phyloP scores from a whole-genome alignment of 2,329 filamentous ascomycete genomes.

The Hansfordia pulvinata region DNA sequence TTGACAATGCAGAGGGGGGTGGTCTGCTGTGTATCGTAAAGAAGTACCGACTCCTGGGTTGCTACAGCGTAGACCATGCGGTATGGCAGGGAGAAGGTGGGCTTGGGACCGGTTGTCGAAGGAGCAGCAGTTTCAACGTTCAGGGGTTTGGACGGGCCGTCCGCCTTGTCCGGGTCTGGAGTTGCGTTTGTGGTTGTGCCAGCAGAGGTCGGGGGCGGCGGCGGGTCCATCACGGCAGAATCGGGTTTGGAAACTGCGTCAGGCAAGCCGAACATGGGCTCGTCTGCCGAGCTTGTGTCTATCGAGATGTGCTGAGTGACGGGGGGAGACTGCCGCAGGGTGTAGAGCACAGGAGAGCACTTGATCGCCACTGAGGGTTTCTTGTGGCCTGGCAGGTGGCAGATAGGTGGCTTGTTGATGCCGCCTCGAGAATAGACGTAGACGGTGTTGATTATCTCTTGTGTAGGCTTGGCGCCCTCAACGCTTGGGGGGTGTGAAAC shows the following conservation, averaged over 20 bases:
- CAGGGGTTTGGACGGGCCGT: conserved; percentile 35
- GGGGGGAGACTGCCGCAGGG: conserved; percentile 53
- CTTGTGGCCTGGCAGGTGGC: conserved; percentile 91
- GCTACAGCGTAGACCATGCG: conserved; percentile 94
- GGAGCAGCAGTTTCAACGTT: conserved; percentile 31
- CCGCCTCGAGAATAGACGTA: conserved; percentile 96
- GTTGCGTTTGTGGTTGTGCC: too few species aligned
- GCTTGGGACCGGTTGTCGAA: conserved; percentile 42
- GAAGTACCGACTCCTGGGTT: conserved; percentile 84
- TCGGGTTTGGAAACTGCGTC: conserved; percentile 61
- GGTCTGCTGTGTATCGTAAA: conserved; percentile 96
- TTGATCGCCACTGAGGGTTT: conserved; percentile 94
- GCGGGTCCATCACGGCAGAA: conserved; percentile 65
- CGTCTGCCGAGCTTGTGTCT: conserved; percentile 80
- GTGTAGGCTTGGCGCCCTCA: conserved; percentile 53
- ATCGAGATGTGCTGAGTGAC: conserved; percentile 83
- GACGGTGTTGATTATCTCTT: conserved; percentile 91
- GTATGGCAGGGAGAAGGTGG: conserved; percentile 77
- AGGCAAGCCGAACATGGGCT: conserved; percentile 69
- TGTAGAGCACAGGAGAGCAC: conserved; percentile 85
- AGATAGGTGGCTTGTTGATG: conserved; percentile 91
- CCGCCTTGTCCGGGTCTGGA: conserved; percentile 30
- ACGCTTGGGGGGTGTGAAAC: conserved; percentile 49
- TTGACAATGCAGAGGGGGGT: conserved; percentile 89
- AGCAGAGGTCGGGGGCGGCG: conserved; percentile 46